phyloP scores from a whole-genome alignment of 768 basidiomycete species.

The Boletales sp. region DNA sequence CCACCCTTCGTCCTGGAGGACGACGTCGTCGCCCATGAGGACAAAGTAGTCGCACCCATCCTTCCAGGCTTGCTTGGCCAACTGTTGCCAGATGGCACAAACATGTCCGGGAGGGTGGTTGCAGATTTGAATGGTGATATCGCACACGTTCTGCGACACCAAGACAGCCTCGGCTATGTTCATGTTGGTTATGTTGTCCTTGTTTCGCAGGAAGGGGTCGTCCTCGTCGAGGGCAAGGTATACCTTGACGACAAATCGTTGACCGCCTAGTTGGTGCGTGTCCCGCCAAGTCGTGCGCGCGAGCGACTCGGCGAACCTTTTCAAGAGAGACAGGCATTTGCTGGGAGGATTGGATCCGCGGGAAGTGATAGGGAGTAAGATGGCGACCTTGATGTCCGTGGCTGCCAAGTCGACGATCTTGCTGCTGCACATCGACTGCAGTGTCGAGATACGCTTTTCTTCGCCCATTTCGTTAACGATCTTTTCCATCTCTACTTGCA shows the following conservation, averaged over 20 bases:
- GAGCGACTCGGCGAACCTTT: conserved; percentile 42
- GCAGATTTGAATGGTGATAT: conserved; percentile 37
- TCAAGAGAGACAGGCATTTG: conserved; percentile 42
- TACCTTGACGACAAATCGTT: conserved; percentile 36
- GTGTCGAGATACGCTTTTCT: conserved; percentile 6
- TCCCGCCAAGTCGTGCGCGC: conserved; percentile 46
- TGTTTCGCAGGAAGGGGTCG: conserved; percentile 37
- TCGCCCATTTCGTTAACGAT: conserved; percentile 6
- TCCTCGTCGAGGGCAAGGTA: conserved; percentile 55
- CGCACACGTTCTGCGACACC: conserved; percentile 32
- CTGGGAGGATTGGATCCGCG: conserved; percentile 33
- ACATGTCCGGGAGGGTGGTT: conserved; percentile 43
- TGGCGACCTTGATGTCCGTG: conserved; percentile 40
- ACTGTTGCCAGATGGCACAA: conserved; percentile 52
- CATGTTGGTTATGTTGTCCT: conserved; percentile 4
- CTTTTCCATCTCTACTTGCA: conserved; percentile 35
- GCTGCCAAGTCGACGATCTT: conserved; percentile 36
- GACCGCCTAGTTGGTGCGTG: conserved; percentile 27
- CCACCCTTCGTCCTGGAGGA: conserved; percentile 51
- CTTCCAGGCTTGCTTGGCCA: conserved; percentile 45
- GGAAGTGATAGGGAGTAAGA: conserved; percentile 59
- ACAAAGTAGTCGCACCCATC: conserved; percentile 49
- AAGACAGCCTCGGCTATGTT: conserved; percentile 39
- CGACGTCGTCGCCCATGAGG: conserved; percentile 55
- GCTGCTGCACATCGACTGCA: conserved; percentile 33